A percentile compares a stretch with the other conserved stretches of the same genome.
These are phyloP conservation scores for Hemerocallis citrina DNA, from an alignment of 106 monocot species.

Conservation along the genomic window DNA sequence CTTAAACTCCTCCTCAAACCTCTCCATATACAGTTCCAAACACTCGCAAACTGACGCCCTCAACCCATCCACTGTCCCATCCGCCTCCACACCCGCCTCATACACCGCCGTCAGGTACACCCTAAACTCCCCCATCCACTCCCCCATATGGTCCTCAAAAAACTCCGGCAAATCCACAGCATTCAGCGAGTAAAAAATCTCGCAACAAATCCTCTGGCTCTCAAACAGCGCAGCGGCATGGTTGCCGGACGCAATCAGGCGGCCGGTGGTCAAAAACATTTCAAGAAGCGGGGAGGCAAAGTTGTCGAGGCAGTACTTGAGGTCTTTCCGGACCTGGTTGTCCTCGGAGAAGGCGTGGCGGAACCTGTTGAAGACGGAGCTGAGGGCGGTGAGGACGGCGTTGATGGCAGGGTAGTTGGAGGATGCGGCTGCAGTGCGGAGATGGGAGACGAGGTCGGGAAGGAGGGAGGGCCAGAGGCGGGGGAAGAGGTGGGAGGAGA, in stretches of 20 bases:
- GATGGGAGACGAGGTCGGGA: constrained; percentile 64
- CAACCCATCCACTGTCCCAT: constrained; percentile 59
- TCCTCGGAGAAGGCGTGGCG: constrained; percentile 51
- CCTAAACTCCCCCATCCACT: constrained; percentile 89
- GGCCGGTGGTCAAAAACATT: constrained; percentile 53
- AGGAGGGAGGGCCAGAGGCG: constrained; percentile 64
- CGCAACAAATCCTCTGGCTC: constrained; percentile 84
- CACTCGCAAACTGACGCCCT: constrained; percentile 85
- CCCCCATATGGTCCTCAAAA: constrained; percentile 95
- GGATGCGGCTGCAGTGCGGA: constrained; percentile 24
- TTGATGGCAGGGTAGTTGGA: constrained; percentile 45
- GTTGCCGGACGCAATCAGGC: constrained; percentile 26
- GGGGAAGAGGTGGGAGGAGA: constrained; percentile 74
- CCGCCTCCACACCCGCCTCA: constrained; percentile 37
- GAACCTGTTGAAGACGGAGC: constrained; percentile 81
- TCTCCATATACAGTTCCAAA: constrained; percentile 95
- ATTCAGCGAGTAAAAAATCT: constrained; percentile 90
- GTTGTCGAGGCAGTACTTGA: constrained; percentile 89
- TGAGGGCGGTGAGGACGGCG: constrained; percentile 60
- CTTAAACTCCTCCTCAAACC: constrained; percentile 92
- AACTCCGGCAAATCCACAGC: constrained; percentile 90
- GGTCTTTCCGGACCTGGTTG: constrained; percentile 50
- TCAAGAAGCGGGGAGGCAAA: constrained; percentile 85
- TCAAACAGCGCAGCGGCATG: constrained; percentile 45
- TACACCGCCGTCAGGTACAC: constrained; percentile 54